Conservation (phyloP, 2,329 filamentous ascomycete species). For the Cylindrodendrum hubeiense region DNA sequence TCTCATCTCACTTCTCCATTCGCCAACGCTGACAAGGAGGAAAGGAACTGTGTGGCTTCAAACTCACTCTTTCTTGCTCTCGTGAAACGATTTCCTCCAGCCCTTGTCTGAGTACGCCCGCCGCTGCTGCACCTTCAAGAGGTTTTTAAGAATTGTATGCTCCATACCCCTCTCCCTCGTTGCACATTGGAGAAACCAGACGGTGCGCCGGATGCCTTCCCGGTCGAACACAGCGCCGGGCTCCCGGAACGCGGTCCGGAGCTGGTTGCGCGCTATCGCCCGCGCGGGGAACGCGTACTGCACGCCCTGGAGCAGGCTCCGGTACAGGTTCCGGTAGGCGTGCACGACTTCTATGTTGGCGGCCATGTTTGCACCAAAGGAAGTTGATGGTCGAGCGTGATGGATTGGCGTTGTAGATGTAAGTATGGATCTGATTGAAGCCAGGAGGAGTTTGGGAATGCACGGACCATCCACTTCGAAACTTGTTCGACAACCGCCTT, state of each 20-base stretch:
- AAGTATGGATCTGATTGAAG: neutral
- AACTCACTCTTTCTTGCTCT: slow-evolving; percentile 44
- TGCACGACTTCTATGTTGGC: slow-evolving; percentile 62
- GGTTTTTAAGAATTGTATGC: slow-evolving; percentile 78
- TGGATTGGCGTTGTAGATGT: neutral
- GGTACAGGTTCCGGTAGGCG: slow-evolving; percentile 79
- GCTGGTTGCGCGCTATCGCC: slow-evolving; percentile 69
- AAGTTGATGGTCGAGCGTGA: neutral
- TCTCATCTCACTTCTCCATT: neutral
- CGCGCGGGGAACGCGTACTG: slow-evolving; percentile 78
- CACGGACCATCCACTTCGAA: slow-evolving; percentile 27
- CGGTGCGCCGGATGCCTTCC: slow-evolving; percentile 70
- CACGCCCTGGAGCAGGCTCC: slow-evolving; percentile 75
- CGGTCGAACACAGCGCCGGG: slow-evolving; percentile 58
- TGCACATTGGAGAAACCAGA: slow-evolving; percentile 78
- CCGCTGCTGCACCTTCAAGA: slow-evolving; percentile 58
- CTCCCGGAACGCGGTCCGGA: slow-evolving; percentile 71
- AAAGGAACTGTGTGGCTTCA: neutral
- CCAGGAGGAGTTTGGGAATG: slow-evolving; percentile 1
- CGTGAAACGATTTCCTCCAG: slow-evolving; percentile 37
- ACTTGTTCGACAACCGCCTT: neutral
- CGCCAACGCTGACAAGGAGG: neutral
- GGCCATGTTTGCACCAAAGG: slow-evolving; percentile 31
- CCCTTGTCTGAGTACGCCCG: slow-evolving; percentile 22
- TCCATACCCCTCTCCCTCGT: slow-evolving; percentile 74